Evolutionary conservation across 192 early-diverging fungal genomes (phyloP).

Genomic region (Rhizoclosmatium globosum): DNA sequence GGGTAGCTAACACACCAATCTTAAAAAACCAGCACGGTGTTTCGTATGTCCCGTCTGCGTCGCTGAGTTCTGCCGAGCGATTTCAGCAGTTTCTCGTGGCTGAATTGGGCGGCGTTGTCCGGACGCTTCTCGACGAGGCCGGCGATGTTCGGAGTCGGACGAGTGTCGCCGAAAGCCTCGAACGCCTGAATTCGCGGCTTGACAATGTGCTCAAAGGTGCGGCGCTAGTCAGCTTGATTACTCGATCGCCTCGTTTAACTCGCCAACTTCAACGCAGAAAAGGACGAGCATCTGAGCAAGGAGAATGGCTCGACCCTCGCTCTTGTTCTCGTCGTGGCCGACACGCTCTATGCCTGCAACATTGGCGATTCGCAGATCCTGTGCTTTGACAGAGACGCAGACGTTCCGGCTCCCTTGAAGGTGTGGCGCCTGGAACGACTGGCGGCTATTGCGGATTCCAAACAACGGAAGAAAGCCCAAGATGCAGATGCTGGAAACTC

Average conservation of each 20-base stretch:
- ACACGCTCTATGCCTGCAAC: slow-evolving; percentile 9
- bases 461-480: neutral
- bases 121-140: neutral
- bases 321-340: neutral
- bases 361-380: slow-evolving; percentile 35
- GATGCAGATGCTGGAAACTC: neutral
- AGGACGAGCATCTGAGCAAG: slow-evolving; percentile 24
- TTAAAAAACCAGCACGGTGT: slow-evolving; percentile 16
- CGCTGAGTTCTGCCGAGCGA: slow-evolving; percentile 14
- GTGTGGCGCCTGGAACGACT: slow-evolving; percentile 17
- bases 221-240: neutral
- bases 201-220: slow-evolving; percentile 4
- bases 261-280: neutral
- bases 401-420: neutral
- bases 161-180: neutral
- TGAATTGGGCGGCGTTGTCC: neutral
- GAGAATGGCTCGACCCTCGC: slow-evolving; percentile 26
- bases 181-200: neutral
- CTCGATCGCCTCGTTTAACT: neutral
- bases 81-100: slow-evolving; percentile 15
- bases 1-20: neutral
- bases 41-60: neutral
- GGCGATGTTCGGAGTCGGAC: neutral
- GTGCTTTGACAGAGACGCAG: slow-evolving; percentile 5
- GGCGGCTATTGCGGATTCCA: neutral